These are phyloP conservation scores for Calocybe gambosa DNA, from an alignment of 1,284 basidiomycete species.

Conservation along the genomic window DNA sequence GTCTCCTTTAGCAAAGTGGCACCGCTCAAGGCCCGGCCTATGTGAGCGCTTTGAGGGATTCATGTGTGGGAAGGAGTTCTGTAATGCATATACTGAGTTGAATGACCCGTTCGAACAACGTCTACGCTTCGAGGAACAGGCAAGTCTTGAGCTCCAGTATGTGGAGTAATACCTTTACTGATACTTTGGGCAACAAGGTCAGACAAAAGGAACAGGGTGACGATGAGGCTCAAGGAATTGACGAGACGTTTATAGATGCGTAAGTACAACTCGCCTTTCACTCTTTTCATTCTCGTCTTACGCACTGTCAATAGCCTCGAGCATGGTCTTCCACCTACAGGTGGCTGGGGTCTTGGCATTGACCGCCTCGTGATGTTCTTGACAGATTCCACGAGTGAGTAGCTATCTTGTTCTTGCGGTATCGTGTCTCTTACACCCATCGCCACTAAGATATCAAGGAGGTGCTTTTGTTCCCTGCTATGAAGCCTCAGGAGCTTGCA, in stretches of 20 bases:
- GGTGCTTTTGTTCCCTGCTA: constrained; percentile 84
- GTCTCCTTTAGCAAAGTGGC: constrained; percentile 97
- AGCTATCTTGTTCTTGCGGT: constrained; percentile 1
- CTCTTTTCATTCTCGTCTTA: constrained; percentile 4
- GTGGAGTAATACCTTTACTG: not conserved
- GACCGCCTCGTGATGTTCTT: constrained; percentile 96
- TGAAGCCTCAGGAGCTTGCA: constrained; percentile 69
- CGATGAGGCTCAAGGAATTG: constrained; percentile 96
- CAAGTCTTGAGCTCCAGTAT: not conserved
- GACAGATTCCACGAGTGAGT: constrained; percentile 83
- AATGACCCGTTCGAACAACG: constrained; percentile 98
- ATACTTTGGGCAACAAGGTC: constrained; percentile 41
- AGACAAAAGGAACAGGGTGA: constrained; percentile 96
- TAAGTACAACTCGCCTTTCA: constrained; percentile 33
- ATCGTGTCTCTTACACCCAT: constrained; percentile 1
- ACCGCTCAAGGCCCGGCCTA: constrained; percentile 87
- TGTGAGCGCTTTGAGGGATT: constrained; percentile 99
- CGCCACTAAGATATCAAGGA: constrained; percentile 75
- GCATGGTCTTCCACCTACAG: constrained; percentile 95
- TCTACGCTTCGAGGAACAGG: constrained; percentile 84
- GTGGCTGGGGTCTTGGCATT: constrained; percentile 94
- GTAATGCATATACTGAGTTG: constrained; percentile 97
- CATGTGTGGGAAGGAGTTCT: constrained; percentile 97
- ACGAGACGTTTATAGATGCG: constrained; percentile 92
- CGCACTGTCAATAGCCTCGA: constrained; percentile 60